These are phyloP conservation scores for Rhizoclosmatium globosum DNA, from an alignment of 192 early-diverging fungal species.

Conservation along the genomic window DNA sequence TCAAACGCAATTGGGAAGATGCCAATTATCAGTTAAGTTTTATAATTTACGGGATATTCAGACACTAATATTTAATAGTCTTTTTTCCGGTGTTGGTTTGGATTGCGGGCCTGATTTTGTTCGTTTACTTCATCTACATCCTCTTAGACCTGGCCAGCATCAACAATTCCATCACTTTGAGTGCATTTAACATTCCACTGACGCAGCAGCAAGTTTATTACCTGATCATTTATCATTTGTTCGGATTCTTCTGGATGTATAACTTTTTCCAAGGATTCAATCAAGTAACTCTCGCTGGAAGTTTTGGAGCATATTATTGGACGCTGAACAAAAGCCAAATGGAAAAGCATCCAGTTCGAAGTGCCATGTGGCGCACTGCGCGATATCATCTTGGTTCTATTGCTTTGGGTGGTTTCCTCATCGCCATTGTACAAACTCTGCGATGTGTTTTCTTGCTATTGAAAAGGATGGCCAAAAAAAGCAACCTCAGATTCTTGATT, in stretches of 20 bases:
- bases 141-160: slow-evolving; percentile 44
- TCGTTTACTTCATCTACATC: slow-evolving; percentile 46
- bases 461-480: slow-evolving; percentile 44
- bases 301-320: slow-evolving; percentile 64
- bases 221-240: slow-evolving; percentile 58
- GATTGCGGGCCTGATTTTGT: slow-evolving; percentile 8
- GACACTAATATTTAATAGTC: slow-evolving; percentile 30
- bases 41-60: background rate
- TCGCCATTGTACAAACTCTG: slow-evolving; percentile 61
- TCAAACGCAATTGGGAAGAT: slow-evolving; percentile 48
- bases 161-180: slow-evolving; percentile 21
- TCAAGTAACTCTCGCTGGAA: slow-evolving; percentile 57
- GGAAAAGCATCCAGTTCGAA: slow-evolving; percentile 8
- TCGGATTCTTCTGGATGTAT: slow-evolving; percentile 66
- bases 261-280: slow-evolving; percentile 58
- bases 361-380: slow-evolving; percentile 45
- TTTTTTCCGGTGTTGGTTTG: slow-evolving; percentile 47
- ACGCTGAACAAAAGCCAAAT: slow-evolving; percentile 54
- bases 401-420: slow-evolving; percentile 60
- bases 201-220: slow-evolving; percentile 35
- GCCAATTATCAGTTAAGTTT: slow-evolving; percentile 52
- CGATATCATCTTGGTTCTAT: slow-evolving; percentile 64
- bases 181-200: slow-evolving; percentile 31
- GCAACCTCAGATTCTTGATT: slow-evolving; percentile 32
- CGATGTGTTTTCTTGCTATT: slow-evolving; percentile 50